phyloP scores from a whole-genome alignment of 192 early-diverging fungal species.

The Entomortierella chlamydospora region DNA sequence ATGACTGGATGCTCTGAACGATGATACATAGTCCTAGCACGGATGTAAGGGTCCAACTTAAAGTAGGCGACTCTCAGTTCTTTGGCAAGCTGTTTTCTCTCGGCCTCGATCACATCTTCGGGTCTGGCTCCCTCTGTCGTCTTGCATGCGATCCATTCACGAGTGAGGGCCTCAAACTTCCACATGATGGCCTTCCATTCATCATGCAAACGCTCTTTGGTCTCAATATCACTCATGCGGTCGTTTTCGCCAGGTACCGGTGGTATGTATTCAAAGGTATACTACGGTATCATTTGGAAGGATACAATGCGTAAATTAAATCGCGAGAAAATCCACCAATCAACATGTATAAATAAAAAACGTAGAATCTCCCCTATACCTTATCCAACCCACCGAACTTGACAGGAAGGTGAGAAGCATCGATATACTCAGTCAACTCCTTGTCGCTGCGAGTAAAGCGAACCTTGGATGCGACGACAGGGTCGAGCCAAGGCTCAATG shows the following conservation, averaged over 20 bases:
- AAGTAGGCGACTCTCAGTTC: conserved; percentile 59
- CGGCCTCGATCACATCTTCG: conserved; percentile 52
- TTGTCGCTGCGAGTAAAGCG: conserved; percentile 73
- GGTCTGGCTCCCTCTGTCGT: conserved; percentile 22
- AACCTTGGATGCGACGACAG: conserved; percentile 91
- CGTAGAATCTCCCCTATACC: not conserved
- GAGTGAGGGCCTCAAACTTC: conserved; percentile 62
- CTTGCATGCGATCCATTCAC: conserved; percentile 59
- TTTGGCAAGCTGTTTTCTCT: conserved; percentile 50
- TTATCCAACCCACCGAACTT: conserved; percentile 64
- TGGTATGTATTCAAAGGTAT: conserved; percentile 62
- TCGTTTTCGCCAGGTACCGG: conserved; percentile 43
- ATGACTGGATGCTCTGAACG: conserved; percentile 47
- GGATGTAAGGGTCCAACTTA: conserved; percentile 62
- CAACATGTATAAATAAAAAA: too few species aligned
- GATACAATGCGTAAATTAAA: not conserved
- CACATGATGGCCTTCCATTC: conserved; percentile 52
- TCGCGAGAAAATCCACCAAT: too few species aligned
- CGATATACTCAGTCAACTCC: conserved; percentile 74
- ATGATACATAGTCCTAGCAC: conserved; percentile 54
- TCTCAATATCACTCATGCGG: conserved; percentile 61
- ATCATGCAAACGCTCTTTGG: conserved; percentile 35
- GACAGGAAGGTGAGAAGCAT: conserved; percentile 64
- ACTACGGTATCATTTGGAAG: conserved; percentile 11
- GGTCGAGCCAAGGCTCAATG: conserved; percentile 87